Conservation (phyloP, 2,329 filamentous ascomycete species). For the Pestalotiopsis sp. region DNA sequence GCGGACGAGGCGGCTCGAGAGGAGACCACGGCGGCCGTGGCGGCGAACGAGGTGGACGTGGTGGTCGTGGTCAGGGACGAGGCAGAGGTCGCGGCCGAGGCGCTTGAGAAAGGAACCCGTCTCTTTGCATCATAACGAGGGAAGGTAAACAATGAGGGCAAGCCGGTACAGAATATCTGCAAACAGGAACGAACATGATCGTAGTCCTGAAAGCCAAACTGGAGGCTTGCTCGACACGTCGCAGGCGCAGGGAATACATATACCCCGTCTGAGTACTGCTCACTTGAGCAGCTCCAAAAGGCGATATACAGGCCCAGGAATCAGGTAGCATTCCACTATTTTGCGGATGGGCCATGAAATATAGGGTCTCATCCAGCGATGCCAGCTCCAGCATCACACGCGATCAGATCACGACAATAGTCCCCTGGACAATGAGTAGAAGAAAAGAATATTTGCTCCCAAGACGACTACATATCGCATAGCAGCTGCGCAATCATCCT, state of each 20-base stretch:
- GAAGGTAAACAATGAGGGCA: not conserved
- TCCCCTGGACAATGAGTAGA: not conserved
- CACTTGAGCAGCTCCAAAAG: not conserved
- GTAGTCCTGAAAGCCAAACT: not conserved
- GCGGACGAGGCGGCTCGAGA: conserved; percentile 61
- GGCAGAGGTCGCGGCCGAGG: conserved; percentile 43
- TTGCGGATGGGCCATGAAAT: not conserved
- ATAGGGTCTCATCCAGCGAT: not conserved
- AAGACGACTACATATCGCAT: not conserved
- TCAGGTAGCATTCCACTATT: not conserved
- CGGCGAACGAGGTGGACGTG: conserved; percentile 56
- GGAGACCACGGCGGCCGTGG: conserved; percentile 59
- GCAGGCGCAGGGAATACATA: not conserved
- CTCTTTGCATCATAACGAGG: not conserved
- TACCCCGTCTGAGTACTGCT: not conserved
- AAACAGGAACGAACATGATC: not conserved
- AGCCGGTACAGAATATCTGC: not conserved
- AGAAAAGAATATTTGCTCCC: not conserved
- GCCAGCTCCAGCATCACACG: not conserved
- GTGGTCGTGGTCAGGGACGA: conserved; percentile 51
- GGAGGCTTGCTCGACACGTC: not conserved
- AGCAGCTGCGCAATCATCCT: not conserved
- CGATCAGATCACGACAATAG: not conserved
- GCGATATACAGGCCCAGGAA: not conserved
- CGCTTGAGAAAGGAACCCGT: conserved; percentile 21